Evolutionary conservation across 352 stramenopile species (phyloP).

Genomic region (Phytophthora pini): DNA sequence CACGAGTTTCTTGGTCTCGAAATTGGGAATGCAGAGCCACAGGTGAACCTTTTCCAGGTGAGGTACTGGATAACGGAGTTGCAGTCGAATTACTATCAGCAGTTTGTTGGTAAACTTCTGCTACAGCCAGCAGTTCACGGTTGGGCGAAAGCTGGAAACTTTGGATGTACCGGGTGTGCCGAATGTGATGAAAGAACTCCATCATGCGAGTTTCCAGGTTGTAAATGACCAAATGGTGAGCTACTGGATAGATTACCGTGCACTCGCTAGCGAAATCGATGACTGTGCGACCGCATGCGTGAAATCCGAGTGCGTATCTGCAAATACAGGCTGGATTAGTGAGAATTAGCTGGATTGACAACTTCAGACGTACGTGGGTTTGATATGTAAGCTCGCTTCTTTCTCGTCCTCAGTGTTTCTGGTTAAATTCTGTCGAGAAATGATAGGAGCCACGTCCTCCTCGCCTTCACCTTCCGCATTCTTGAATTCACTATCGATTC

Average conservation of each 20-base stretch:
- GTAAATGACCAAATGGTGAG: constrained; percentile 69
- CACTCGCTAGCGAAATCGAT: constrained; percentile 70
- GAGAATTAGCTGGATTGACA: not conserved
- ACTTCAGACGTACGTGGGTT: constrained; percentile 39
- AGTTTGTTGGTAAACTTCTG: constrained; percentile 54
- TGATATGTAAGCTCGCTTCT: constrained; percentile 45
- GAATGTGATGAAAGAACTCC: constrained; percentile 78
- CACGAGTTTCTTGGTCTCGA: constrained; percentile 49
- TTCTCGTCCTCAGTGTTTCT: constrained; percentile 37
- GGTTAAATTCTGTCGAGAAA: not conserved
- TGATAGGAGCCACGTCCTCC: constrained; percentile 12
- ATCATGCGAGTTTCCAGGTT: constrained; percentile 65
- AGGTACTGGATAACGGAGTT: constrained; percentile 5
- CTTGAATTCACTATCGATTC: constrained; percentile 5
- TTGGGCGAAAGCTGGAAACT: constrained; percentile 77
- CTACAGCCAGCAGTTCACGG: constrained; percentile 70
- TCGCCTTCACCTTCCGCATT: constrained; percentile 7
- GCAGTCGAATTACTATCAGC: not conserved
- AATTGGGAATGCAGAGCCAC: constrained; percentile 15
- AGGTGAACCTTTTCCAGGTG: constrained; percentile 14
- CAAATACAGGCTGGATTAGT: not conserved
- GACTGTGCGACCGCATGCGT: constrained; percentile 41
- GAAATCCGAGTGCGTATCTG: constrained; percentile 62
- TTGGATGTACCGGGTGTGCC: constrained; percentile 57
- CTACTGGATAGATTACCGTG: constrained; percentile 69